phyloP scores from a whole-genome alignment of 2,329 filamentous ascomycete genomes.

The Botrytis galanthina region DNA sequence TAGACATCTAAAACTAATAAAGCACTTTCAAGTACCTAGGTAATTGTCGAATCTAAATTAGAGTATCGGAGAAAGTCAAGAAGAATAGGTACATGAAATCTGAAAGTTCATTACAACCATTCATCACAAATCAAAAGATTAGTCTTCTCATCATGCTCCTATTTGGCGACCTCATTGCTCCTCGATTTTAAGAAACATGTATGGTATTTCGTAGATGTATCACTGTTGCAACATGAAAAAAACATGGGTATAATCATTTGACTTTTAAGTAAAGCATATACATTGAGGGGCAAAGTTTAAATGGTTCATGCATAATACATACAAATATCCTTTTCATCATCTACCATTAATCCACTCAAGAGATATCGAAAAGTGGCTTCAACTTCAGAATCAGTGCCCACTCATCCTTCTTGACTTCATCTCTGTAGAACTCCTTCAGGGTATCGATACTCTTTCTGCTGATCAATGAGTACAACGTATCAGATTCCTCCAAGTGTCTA shows the following conservation, averaged over 20 bases:
- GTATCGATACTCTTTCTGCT: constrained; percentile 87
- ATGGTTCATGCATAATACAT: not conserved
- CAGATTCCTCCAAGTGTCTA: constrained; percentile 88
- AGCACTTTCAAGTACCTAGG: no score
- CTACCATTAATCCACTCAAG: constrained; percentile 24
- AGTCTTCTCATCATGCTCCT: not conserved
- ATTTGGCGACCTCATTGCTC: not conserved
- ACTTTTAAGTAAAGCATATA: not conserved
- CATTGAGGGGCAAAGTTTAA: not conserved
- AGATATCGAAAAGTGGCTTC: constrained; percentile 89
- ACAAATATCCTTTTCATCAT: not conserved
- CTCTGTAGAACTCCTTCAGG: constrained; percentile 91
- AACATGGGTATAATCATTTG: not conserved
- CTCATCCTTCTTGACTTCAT: constrained; percentile 86
- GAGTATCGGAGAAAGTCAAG: no score
- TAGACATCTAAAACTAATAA: not conserved
- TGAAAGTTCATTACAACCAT: no score
- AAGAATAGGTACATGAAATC: no score
- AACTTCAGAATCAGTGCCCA: constrained; percentile 94
- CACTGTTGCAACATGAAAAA: not conserved
- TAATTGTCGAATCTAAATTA: no score
- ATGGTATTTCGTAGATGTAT: not conserved
- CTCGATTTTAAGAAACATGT: not conserved
- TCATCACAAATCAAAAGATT: no score
- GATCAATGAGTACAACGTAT: constrained; percentile 83